Base-by-base conservation (phyloP, 257 asterid species). In the Galeopsis tetrahit region DNA sequence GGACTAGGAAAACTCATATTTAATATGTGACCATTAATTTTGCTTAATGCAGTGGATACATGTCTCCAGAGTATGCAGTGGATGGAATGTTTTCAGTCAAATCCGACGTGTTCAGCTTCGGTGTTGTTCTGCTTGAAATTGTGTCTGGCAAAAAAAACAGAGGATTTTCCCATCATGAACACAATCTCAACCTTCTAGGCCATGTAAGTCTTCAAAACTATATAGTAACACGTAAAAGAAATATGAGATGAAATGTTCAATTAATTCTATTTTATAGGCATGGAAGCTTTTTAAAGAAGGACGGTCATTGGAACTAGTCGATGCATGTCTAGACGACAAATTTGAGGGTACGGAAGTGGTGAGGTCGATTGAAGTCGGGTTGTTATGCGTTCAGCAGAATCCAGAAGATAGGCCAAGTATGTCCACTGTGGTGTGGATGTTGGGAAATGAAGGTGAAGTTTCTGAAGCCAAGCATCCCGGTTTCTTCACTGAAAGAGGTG, bases 381-480 rank as follows among this genome's bases (percentile, higher is more conserved):
- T 75, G 36, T 38, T 75, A 10, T 75, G 79, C 39, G 79, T 75
- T 58, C 79, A 75, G 14, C 72, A 63, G 36, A 63, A 70, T 69
- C 76, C 76, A 7, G 76, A 69, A 70, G 80, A 76, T 9, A 58
- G 80, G 56, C 80, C 80, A 8, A 76, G 15, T 65, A 76, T 76
- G 80, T 69, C 72, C 0, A 6, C 55, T 42, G 80, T 76, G 63
- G 80, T 76, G 31, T 66, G 64, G 21, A 76, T 76, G 80, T 28
- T 76, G 46, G 72, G 76, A 6, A 76, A 76, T 55, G 76, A 76
- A 40, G 72, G 72, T 6, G 63, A 76, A 55, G 53, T 76, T 14
- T 68, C 80, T 4, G 68, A 76, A 15, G 76, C 80, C 4, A 76
- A 55, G 15, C 72, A 76, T 1, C 80, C 80, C 0, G 80, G 80